Percentiles rank a stretch among this genome's conserved stretches.
Evolutionary conservation across 1,139 yeast species (phyloP).

Genomic region (Suhomyces yuchorum): DNA sequence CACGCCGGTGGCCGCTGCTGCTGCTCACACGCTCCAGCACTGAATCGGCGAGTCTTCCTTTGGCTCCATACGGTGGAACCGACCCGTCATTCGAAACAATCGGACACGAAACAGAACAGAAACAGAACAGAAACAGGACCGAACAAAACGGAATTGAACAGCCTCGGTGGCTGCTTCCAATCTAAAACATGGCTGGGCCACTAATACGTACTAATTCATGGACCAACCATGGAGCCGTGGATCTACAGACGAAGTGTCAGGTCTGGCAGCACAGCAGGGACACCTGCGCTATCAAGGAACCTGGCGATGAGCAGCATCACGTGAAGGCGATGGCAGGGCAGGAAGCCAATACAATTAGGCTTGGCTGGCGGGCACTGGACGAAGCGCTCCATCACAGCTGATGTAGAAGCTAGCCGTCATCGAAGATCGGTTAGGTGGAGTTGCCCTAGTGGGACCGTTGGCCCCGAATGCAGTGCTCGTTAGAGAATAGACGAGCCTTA

Average conservation of each 20-base stretch:
- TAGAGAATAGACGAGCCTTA: constrained; percentile 2
- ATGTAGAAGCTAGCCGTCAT: background rate
- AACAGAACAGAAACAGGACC: background rate
- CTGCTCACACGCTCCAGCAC: too few relatives aligned
- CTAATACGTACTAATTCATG: too few relatives aligned
- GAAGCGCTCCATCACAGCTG: background rate
- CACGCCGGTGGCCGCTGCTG: too few relatives aligned
- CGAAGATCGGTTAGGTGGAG: constrained; percentile 1
- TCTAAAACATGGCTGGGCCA: too few relatives aligned
- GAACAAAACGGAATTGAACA: too few relatives aligned
- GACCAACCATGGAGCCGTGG: too few relatives aligned
- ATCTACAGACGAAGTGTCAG: too few relatives aligned
- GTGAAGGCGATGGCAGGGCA: background rate
- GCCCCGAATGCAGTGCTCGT: background rate
- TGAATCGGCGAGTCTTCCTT: too few relatives aligned
- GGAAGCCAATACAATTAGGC: background rate
- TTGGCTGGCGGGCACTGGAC: background rate
- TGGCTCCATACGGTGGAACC: too few relatives aligned
- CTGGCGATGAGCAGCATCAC: background rate
- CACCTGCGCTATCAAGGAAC: background rate
- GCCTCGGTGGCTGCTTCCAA: too few relatives aligned
- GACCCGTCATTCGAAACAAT: too few relatives aligned
- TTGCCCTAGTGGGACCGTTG: background rate
- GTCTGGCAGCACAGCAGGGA: too few relatives aligned
- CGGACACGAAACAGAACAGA: background rate